Base-by-base conservation (phyloP, 2,329 filamentous ascomycete genomes). In the Malbranchea zuffiana region DNA sequence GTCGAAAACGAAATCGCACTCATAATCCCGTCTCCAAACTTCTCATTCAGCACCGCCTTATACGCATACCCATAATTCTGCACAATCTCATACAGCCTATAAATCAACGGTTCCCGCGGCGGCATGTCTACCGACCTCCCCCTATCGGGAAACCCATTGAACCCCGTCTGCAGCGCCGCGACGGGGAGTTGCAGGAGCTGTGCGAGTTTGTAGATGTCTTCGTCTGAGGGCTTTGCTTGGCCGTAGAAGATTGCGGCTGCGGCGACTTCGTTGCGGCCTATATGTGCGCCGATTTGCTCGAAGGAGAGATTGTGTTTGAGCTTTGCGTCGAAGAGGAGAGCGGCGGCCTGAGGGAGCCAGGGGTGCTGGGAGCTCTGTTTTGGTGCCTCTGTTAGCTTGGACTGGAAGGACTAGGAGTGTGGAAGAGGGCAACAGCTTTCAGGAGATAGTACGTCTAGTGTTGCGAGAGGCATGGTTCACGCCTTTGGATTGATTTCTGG, bases 61-160 rank as follows among this genome's bases (percentile, higher is more conserved):
- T 92, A 95, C 1, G 87, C 83, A 59, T 94, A 92, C 1, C 88
- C 88, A 54, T 95, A 95, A 60, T 94, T 96, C 66, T 95, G 87
- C 44, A 96, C 80, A 55, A 95, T 82, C 69, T 96, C 88, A 59
- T 85, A 95, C 42, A 95, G 60, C 2, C 88, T 71, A 60, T 96
- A 96, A 54, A 95, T 87, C 48, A 92, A 62, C 3, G 85, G 85
- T 56, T 93, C 85, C 41, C 74, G 78, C 0, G 83, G 83, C 1
- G 83, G 84, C 82, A 90, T 87, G 40, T 85, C 80, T 1, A 84
- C 75, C 0, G 78, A 73, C 36, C 77, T 70, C 21, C 87, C 87
- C 3, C 87, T 74, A 57, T 94, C 83, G 0, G 86, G 87, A 52
- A 82, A 87, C 0, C 76, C 80, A 21, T 68, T 67, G 44, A 90